Evolutionary conservation across 345 rosid species (phyloP).

Genomic region (Isatis tinctoria): DNA sequence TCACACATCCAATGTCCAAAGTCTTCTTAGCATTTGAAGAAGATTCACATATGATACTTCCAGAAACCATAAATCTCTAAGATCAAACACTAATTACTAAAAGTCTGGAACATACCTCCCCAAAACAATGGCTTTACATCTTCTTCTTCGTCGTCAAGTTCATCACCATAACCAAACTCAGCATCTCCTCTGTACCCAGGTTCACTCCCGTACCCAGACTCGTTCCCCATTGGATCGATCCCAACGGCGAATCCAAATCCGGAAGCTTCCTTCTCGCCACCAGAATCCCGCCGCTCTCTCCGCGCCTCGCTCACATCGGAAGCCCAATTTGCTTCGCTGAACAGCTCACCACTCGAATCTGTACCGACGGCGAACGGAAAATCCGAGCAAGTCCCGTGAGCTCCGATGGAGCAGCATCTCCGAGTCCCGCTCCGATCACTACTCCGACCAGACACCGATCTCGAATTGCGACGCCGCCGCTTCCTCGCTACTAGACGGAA

Average conservation of each 20-base stretch:
- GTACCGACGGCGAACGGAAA: constrained; percentile 80
- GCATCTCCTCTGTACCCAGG: constrained; percentile 97
- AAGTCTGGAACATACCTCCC: constrained; percentile 56
- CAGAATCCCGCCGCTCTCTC: constrained; percentile 55
- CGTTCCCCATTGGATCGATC: constrained; percentile 60
- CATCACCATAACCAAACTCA: constrained; percentile 93
- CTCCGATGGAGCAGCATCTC: constrained; percentile 85
- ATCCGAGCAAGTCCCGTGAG: constrained; percentile 87
- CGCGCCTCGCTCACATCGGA: constrained; percentile 88
- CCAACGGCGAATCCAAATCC: constrained; percentile 42
- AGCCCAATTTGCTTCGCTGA: constrained; percentile 74
- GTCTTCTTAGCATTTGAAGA: background rate
- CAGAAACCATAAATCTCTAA: background rate
- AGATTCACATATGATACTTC: background rate
- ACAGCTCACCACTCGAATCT: constrained; percentile 96
- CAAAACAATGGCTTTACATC: constrained; percentile 74
- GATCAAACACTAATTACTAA: background rate
- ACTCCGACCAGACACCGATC: constrained; percentile 89
- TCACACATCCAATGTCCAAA: background rate
- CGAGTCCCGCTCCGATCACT: constrained; percentile 88
- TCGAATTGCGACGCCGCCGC: constrained; percentile 78
- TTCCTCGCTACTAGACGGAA: constrained; percentile 55
- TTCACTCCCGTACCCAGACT: constrained; percentile 94
- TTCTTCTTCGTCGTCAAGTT: constrained; percentile 93
- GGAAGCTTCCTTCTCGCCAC: constrained; percentile 56